Percentiles rank a stretch among this genome's conserved stretches.
These are phyloP conservation scores for Coffea canephora DNA, from an alignment of 257 asterid genomes.

Conservation along the genomic window DNA sequence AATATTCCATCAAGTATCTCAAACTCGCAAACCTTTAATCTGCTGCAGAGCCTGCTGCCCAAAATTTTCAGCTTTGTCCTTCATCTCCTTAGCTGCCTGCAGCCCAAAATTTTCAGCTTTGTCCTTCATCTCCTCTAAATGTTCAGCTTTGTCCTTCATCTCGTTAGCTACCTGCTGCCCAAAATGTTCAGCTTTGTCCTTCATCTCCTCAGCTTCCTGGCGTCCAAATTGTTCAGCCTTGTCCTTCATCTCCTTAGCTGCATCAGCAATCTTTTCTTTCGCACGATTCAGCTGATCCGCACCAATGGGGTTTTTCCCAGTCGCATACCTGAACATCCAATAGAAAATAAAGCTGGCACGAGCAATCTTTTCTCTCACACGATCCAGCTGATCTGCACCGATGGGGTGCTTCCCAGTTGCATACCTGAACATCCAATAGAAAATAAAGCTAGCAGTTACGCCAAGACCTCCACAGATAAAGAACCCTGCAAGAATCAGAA, in stretches of 20 bases:
- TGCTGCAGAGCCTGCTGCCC: conserved; percentile 43
- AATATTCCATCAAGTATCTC: background rate
- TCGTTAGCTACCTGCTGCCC: too few relatives aligned
- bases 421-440: conserved; percentile 89
- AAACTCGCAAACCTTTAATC: conserved; percentile 15
- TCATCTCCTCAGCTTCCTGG: background rate
- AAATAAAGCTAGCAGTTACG: conserved; percentile 71
- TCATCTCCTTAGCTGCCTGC: conserved; percentile 55
- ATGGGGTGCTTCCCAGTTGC: conserved; percentile 80
- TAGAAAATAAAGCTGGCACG: conserved; percentile 71
- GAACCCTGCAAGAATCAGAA: conserved; percentile 62
- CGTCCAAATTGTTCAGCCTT: conserved; percentile 56
- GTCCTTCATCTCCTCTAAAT: conserved; percentile 57
- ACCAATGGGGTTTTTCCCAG: conserved; percentile 82
- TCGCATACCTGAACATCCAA: conserved; percentile 84
- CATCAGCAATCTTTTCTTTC: conserved; percentile 46
- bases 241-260: conserved; percentile 63
- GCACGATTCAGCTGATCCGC: conserved; percentile 74
- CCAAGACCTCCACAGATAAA: conserved; percentile 66
- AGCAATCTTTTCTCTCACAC: conserved; percentile 52
- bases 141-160: conserved; percentile 60
- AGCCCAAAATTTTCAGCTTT: conserved; percentile 59
- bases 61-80: conserved; percentile 62
- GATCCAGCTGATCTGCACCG: conserved; percentile 73
- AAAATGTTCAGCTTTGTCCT: too few relatives aligned